Conservation (phyloP, 2,329 filamentous ascomycete species). For the Ophiobolus disseminans region DNA sequence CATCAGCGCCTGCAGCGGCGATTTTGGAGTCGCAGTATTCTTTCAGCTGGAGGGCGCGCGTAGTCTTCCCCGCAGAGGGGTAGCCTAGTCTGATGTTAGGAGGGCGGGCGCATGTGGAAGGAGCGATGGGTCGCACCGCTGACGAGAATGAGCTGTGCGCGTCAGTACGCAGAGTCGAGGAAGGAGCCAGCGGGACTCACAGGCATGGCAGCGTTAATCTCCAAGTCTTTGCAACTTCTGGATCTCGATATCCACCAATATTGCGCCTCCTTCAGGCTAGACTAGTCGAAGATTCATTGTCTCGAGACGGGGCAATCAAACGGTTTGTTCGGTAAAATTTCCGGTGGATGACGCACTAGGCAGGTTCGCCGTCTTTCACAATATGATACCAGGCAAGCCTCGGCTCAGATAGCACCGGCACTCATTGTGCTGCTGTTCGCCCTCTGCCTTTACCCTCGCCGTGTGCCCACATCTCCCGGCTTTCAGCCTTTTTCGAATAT, state of each 20-base stretch:
- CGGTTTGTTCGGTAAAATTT: slow-evolving; percentile 26
- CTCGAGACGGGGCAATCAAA: slow-evolving; percentile 23
- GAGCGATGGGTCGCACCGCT: slow-evolving; percentile 45
- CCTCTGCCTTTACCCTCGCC: slow-evolving; percentile 1
- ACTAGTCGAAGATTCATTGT: slow-evolving; percentile 1
- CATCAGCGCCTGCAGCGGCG: slow-evolving; percentile 51
- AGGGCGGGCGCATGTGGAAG: slow-evolving; percentile 53
- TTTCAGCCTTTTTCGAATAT: slow-evolving; percentile 15
- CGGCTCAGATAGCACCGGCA: slow-evolving; percentile 18
- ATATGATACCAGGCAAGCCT: slow-evolving; percentile 16
- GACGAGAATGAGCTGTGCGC: slow-evolving; percentile 63
- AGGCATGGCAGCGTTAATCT: slow-evolving; percentile 35
- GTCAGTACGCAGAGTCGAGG: slow-evolving; percentile 24
- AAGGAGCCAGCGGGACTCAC: slow-evolving; percentile 28
- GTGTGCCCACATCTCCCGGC: slow-evolving; percentile 6
- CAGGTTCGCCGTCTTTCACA: slow-evolving; percentile 15
- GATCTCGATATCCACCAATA: slow-evolving; percentile 8
- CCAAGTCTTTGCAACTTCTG: neutral
- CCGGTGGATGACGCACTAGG: slow-evolving; percentile 12
- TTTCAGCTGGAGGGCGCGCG: slow-evolving; percentile 69
- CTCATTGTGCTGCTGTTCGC: slow-evolving; percentile 11
- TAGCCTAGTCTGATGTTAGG: slow-evolving; percentile 55
- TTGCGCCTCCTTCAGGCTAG: slow-evolving; percentile 1
- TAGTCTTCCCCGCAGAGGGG: slow-evolving; percentile 68
- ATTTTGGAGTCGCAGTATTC: slow-evolving; percentile 68